Evolutionary conservation across 129 eudicot species (phyloP).

Genomic region (Escallonia rubra): DNA sequence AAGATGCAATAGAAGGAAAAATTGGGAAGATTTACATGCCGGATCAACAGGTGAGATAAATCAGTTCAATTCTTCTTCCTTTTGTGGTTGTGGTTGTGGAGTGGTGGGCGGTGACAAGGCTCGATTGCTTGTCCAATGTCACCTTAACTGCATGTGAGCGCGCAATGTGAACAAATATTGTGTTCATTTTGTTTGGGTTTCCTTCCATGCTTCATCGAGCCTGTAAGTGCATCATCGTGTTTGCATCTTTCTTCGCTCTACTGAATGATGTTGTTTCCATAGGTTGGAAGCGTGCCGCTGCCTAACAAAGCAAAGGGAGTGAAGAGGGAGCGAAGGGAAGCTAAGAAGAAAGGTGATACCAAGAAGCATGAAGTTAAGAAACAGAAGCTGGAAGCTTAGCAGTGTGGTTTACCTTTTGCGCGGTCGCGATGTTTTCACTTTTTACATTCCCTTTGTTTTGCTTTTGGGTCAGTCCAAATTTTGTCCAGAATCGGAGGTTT

Average conservation of each 20-base stretch:
- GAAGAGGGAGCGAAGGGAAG: constrained; percentile 92
- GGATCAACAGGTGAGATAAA: constrained; percentile 73
- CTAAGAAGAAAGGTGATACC: constrained; percentile 43
- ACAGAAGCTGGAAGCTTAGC: constrained; percentile 32
- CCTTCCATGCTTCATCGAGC: too few relatives aligned
- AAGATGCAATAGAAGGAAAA: constrained; percentile 74
- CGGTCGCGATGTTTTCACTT: too few relatives aligned
- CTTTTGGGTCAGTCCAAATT: too few relatives aligned
- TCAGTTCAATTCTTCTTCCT: background rate
- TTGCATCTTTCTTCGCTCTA: too few relatives aligned
- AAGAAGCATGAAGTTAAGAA: constrained; percentile 45
- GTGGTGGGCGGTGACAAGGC: background rate
- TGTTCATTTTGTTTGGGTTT: too few relatives aligned
- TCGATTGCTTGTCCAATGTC: background rate
- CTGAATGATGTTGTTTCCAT: background rate
- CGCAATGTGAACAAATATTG: too few relatives aligned
- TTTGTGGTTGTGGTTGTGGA: background rate
- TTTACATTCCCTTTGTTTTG: too few relatives aligned
- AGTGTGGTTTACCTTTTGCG: too few relatives aligned
- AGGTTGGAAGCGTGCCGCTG: constrained; percentile 65
- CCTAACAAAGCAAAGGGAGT: constrained; percentile 78
- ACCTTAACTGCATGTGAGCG: background rate
- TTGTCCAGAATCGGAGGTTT: too few relatives aligned
- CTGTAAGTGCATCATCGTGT: too few relatives aligned
- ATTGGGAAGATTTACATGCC: constrained; percentile 83